Conservation (phyloP, 257 asterid genomes). For the Solanum sitiens region DNA sequence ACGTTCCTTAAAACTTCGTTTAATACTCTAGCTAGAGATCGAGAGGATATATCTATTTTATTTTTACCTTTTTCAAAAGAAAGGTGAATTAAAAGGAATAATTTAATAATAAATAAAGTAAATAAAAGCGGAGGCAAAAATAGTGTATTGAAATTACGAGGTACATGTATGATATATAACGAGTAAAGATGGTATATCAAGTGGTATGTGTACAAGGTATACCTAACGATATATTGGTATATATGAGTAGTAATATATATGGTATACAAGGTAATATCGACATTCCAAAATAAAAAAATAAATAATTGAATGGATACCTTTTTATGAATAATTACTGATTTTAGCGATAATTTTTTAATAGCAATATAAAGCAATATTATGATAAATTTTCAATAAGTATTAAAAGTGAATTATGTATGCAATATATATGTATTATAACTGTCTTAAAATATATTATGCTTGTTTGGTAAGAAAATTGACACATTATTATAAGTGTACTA, state of each 20-base stretch:
- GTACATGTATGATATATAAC: not conserved
- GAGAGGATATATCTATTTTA: not conserved
- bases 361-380: too few species aligned
- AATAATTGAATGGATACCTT: too few species aligned
- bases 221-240: not conserved
- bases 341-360: too few species aligned
- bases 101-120: too few species aligned
- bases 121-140: not conserved
- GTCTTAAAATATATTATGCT: too few species aligned
- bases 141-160: not conserved
- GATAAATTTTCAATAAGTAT: too few species aligned
- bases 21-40: too few species aligned
- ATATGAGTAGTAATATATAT: not conserved
- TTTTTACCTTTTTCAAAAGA: not conserved
- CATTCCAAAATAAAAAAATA: not conserved
- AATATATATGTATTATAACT: too few species aligned
- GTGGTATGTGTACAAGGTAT: not conserved
- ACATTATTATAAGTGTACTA: too few species aligned
- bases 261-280: not conserved
- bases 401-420: too few species aligned
- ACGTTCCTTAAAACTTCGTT: not conserved
- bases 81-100: not conserved
- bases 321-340: too few species aligned
- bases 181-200: not conserved
- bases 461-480: too few species aligned